phyloP scores from a whole-genome alignment of 139 green algal genomes.

The Pseudopediastrum boryanum region DNA sequence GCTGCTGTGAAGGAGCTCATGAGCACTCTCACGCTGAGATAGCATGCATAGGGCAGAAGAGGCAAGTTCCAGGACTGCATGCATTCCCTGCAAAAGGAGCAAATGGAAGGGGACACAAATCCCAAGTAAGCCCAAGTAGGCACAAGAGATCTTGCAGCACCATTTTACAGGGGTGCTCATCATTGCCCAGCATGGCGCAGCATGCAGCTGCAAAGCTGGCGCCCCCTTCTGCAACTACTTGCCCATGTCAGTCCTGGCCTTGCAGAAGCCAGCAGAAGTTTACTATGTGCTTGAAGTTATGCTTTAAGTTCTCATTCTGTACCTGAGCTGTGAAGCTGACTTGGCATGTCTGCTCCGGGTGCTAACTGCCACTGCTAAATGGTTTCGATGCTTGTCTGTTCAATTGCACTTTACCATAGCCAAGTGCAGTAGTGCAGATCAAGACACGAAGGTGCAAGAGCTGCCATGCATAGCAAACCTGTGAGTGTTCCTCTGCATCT shows the following conservation, averaged over 20 bases:
- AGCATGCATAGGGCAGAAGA: slow-evolving; percentile 33
- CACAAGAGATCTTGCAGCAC: not conserved
- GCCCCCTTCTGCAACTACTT: not conserved
- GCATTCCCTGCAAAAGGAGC: slow-evolving; percentile 1
- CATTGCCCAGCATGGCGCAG: not conserved
- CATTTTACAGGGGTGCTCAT: not conserved
- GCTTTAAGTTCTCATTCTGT: too few species aligned
- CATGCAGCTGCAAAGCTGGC: not conserved
- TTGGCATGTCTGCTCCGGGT: too few species aligned
- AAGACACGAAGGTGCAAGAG: too few species aligned
- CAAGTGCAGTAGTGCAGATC: too few species aligned
- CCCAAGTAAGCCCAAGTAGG: not conserved
- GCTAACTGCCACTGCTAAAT: too few species aligned
- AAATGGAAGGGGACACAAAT: not conserved
- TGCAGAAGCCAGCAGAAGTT: too few species aligned
- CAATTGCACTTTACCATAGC: too few species aligned
- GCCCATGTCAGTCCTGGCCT: too few species aligned
- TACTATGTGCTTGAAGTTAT: too few species aligned
- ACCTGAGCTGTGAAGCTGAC: too few species aligned
- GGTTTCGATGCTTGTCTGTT: too few species aligned
- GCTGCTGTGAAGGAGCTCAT: slow-evolving; percentile 18
- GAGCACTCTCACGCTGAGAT: slow-evolving; percentile 5
- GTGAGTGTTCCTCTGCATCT: not conserved
- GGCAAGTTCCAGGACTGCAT: slow-evolving; percentile 21
- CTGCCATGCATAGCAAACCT: too few species aligned